Evolutionary conservation across 495 filamentous ascomycete species (phyloP).

Genomic region (Parmelia sp.): DNA sequence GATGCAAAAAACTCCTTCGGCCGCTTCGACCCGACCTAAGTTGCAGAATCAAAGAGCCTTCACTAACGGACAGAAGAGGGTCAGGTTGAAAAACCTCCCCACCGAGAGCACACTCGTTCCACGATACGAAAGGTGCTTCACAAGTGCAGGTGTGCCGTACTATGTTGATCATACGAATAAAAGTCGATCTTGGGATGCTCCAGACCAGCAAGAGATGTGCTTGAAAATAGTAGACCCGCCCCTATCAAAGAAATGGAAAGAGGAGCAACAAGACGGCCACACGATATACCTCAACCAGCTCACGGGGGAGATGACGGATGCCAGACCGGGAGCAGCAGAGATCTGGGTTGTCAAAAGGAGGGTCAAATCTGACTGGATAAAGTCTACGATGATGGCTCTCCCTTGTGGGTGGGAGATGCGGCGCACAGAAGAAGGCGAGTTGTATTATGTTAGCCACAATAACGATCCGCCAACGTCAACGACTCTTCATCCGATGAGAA

Average conservation of each 20-base stretch:
- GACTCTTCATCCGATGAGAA: conserved; percentile 16
- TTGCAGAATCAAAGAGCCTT: conserved; percentile 1
- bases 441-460: conserved; percentile 16
- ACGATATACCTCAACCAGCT: conserved; percentile 7
- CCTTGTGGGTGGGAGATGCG: conserved; percentile 19
- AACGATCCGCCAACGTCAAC: conserved; percentile 15
- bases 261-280: conserved; percentile 3
- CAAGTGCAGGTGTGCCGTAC: conserved; percentile 11
- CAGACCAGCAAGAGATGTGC: conserved; percentile 21
- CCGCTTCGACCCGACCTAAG: background rate
- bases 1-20: background rate
- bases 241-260: conserved; percentile 16
- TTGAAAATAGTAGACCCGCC: conserved; percentile 14
- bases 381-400: conserved; percentile 16
- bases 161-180: conserved; percentile 12
- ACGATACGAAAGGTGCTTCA: conserved; percentile 15
- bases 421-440: conserved; percentile 17
- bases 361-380: conserved; percentile 12
- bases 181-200: conserved; percentile 10
- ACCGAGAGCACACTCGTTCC: conserved; percentile 13
- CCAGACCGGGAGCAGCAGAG: conserved; percentile 11
- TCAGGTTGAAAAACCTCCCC: conserved; percentile 1
- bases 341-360: conserved; percentile 16
- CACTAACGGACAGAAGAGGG: conserved; percentile 4
- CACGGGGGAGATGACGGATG: conserved; percentile 8